Evolutionary conservation across 352 stramenopile species (phyloP), one percentile per base, ranked within the genome.

Genomic region (Phytophthora pini): DNA sequence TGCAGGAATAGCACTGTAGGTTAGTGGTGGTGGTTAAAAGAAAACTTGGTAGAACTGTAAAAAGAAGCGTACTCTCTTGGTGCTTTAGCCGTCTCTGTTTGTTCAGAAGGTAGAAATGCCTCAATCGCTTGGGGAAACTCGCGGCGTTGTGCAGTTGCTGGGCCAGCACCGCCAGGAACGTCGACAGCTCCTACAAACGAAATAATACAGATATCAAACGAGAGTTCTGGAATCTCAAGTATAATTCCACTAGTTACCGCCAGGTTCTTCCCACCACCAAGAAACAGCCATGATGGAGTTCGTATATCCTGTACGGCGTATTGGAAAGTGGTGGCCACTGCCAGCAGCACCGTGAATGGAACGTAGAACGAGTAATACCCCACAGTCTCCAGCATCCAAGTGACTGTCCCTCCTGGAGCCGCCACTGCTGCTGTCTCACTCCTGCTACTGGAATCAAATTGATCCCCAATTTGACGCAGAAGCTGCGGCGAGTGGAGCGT

Each of bases 141-240:
- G 76, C 61, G 34, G 80, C 45, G 24, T 71, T 72, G 24, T 70
- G 38, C 4, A 78, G 1, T n/a, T 80, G 72, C 29, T 66, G 68
- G 9, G 49, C 66, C 9, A 84, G 34, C 34, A 87, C 49, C 11
- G 68, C 73, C 11, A 83, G 24, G n/a, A 83, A 84, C 3, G 53
- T 68, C 40, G 74, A 87, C 2, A 71, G 50, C 10, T 80, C 76
- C 79, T 88, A 44, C 12, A 67, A 49, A 20, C 20, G 13, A 45
- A 11, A 53, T 56, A 22, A 44, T 32, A 2, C 38, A 53, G 15
- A 22, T 62, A 36, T 13, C 9, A 36, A 13, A 36, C 31, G 10
- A 13, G 31, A 13, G 31, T 1, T 36, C 31, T 36, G 31, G 31
- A 4, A 36, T 34, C 29, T 11, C 1, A 36, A 13, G 31, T 36